Conservation (phyloP, 306 rosid species). For the Cucurbita pepo region DNA sequence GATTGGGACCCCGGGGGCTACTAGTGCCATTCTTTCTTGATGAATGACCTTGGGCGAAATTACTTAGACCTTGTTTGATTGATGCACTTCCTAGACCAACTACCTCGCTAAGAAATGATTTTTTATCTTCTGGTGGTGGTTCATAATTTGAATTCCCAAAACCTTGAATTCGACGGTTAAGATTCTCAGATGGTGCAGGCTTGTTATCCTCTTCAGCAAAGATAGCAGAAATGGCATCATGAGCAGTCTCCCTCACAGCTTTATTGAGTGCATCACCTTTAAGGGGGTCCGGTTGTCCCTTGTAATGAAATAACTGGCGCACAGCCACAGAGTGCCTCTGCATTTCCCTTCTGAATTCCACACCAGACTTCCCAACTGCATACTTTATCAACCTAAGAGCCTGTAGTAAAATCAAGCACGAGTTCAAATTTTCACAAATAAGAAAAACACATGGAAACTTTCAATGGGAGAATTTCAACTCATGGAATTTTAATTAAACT, state of each 20-base stretch:
- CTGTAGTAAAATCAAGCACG: conserved; percentile 25
- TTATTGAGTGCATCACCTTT: conserved; percentile 92
- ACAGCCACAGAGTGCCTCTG: conserved; percentile 87
- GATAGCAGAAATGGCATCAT: conserved; percentile 65
- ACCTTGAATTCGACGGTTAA: conserved; percentile 81
- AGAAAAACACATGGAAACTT: background rate
- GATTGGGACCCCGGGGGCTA: conserved; percentile 74
- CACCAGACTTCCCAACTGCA: conserved; percentile 81
- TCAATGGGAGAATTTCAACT: background rate
- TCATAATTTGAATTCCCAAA: conserved; percentile 79
- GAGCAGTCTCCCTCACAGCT: conserved; percentile 88
- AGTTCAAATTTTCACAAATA: background rate
- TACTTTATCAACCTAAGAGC: conserved; percentile 89
- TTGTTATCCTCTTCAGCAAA: conserved; percentile 64
- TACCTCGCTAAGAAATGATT: conserved; percentile 88
- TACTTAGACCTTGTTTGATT: conserved; percentile 81
- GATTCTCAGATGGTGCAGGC: conserved; percentile 66
- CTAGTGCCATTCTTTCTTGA: conserved; percentile 63
- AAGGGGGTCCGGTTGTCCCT: conserved; percentile 81
- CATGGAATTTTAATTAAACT: background rate
- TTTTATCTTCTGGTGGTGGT: conserved; percentile 45
- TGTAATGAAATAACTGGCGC: conserved; percentile 80
- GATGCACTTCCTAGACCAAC: conserved; percentile 96
- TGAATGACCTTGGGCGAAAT: conserved; percentile 63
- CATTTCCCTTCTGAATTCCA: conserved; percentile 95